These are phyloP conservation scores for Parietichytrium sp. DNA, from an alignment of 108 stramenopile species.

Conservation along the genomic window DNA sequence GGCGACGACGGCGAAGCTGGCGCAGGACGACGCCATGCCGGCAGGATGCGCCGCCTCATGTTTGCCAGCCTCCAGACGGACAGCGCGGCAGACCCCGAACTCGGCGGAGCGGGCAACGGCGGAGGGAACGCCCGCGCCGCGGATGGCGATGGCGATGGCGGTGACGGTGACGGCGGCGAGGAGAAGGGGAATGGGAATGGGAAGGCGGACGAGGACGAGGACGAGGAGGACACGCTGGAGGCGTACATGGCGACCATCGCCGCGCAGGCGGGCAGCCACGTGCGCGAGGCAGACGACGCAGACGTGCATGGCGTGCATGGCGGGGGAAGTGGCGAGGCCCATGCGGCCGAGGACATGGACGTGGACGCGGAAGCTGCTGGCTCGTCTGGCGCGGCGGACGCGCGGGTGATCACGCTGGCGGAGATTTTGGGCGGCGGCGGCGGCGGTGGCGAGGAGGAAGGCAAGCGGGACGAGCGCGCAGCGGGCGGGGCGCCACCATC, in stretches of 20 bases:
- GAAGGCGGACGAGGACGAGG: slow-evolving; percentile 28
- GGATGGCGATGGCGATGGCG: neutral
- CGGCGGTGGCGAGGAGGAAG: neutral
- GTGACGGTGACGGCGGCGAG: neutral
- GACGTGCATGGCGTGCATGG: no score
- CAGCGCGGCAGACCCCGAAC: no score
- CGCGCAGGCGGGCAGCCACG: slow-evolving; percentile 42
- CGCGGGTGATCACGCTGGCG: neutral
- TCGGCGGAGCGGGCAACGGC: no score
- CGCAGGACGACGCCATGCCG: no score
- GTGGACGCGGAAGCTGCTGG: neutral
- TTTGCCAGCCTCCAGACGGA: no score
- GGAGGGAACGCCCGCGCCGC: neutral
- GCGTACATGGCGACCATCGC: slow-evolving; percentile 54
- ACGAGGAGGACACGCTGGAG: slow-evolving; percentile 54
- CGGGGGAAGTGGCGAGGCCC: no score
- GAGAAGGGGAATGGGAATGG: neutral
- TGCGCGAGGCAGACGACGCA: neutral
- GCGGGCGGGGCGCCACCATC: neutral
- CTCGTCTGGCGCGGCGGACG: neutral
- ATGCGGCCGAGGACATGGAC: no score
- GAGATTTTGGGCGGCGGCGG: neutral
- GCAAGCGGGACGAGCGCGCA: neutral
- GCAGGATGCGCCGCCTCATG: no score
- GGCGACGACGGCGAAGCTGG: no score